Conservation (phyloP, 1,284 basidiomycete genomes). For the Megacollybia platyphylla region DNA sequence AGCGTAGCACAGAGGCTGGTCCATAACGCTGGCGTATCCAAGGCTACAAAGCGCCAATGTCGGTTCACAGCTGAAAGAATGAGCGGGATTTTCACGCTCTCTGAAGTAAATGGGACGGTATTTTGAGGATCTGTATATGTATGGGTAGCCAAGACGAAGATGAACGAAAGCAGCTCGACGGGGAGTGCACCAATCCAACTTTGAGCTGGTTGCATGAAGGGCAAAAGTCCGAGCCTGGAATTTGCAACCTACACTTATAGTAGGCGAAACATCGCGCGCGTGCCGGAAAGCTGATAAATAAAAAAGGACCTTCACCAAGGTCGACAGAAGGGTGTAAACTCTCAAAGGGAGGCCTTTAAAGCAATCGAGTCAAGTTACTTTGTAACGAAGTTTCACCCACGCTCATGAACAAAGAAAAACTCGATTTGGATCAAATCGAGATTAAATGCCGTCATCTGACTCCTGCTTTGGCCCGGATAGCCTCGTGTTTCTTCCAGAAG, state of each 20-base stretch:
- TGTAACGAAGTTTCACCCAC: slow-evolving; percentile 15
- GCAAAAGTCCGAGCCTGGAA: not conserved
- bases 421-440: slow-evolving; percentile 13
- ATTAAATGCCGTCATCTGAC: slow-evolving; percentile 7
- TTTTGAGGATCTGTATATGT: slow-evolving; percentile 10
- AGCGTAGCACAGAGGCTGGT: slow-evolving; percentile 35
- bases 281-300: not conserved
- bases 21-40: slow-evolving; percentile 36
- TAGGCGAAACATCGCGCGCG: not conserved
- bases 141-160: slow-evolving; percentile 29
- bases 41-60: slow-evolving; percentile 35
- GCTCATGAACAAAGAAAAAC: slow-evolving; percentile 13
- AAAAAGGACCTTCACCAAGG: not conserved
- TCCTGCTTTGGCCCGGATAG: not conserved
- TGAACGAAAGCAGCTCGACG: slow-evolving; percentile 35
- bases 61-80: slow-evolving; percentile 30
- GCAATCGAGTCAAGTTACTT: slow-evolving; percentile 4
- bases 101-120: slow-evolving; percentile 17
- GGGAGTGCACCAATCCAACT: slow-evolving; percentile 24
- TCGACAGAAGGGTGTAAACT: not conserved
- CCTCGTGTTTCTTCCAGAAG: not conserved
- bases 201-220: not conserved
- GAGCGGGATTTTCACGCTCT: slow-evolving; percentile 26
- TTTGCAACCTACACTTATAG: not conserved
- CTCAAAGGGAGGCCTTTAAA: not conserved